Evolutionary conservation across 2,329 filamentous ascomycete genomes (phyloP).

Genomic region (Cladophialophora immunda): DNA sequence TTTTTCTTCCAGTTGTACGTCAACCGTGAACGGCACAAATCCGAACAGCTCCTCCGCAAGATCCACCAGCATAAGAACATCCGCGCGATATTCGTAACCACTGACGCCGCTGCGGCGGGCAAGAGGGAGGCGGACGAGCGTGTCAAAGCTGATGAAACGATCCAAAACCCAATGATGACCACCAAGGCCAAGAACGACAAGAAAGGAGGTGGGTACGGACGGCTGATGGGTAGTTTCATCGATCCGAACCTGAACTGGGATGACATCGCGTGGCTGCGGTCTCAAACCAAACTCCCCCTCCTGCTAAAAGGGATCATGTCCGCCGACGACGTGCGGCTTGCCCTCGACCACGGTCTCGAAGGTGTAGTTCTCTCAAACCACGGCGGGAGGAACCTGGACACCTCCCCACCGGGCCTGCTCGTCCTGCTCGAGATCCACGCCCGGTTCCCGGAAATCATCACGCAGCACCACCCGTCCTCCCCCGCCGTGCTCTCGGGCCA

Average conservation of each 20-base stretch:
- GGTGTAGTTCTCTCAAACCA: constrained; percentile 68
- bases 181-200: constrained; percentile 56
- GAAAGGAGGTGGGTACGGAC: constrained; percentile 63
- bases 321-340: constrained; percentile 64
- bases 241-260: constrained; percentile 63
- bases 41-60: constrained; percentile 55
- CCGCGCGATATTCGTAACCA: constrained; percentile 42
- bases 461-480: constrained; percentile 44
- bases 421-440: constrained; percentile 62
- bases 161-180: constrained; percentile 46
- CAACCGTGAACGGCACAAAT: constrained; percentile 60
- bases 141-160: constrained; percentile 56
- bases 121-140: constrained; percentile 68
- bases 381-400: constrained; percentile 66
- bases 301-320: constrained; percentile 67
- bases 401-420: constrained; percentile 59
- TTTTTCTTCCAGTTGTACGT: constrained; percentile 67
- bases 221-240: constrained; percentile 63
- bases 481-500: constrained; percentile 33
- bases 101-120: constrained; percentile 50
- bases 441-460: constrained; percentile 60
- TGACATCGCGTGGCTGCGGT: constrained; percentile 63
- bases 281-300: constrained; percentile 59
- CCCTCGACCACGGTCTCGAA: constrained; percentile 60
- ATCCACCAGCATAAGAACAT: constrained; percentile 42